A percentile compares a stretch with the other conserved stretches of the same genome.
These are phyloP conservation scores for Combretum micranthum DNA, from an alignment of 345 rosid species.

Conservation along the genomic window DNA sequence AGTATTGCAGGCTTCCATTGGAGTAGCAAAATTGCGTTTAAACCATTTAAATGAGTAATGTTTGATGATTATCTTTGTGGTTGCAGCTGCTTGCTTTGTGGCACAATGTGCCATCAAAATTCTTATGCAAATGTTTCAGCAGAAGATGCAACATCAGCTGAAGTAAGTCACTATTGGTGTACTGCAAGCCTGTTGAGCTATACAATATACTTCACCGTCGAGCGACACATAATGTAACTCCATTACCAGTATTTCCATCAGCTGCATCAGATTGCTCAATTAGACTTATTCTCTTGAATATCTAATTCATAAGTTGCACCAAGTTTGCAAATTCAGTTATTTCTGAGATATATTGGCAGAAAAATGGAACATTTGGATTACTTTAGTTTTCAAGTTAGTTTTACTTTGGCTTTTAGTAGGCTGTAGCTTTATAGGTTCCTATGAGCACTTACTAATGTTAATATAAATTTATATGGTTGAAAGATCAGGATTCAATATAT, in stretches of 20 bases:
- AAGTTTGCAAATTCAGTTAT: too few relatives aligned
- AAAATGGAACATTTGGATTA: too few relatives aligned
- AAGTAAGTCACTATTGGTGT: constrained; percentile 62
- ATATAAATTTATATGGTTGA: too few relatives aligned
- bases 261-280: constrained; percentile 5
- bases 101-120: constrained; percentile 64
- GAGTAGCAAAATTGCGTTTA: not conserved
- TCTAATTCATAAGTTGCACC: not conserved
- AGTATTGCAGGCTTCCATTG: not conserved
- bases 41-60: not conserved
- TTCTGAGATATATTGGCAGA: too few relatives aligned
- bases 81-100: constrained; percentile 8
- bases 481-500: too few relatives aligned
- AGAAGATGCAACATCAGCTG: constrained; percentile 60
- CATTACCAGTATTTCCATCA: constrained; percentile 5
- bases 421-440: too few relatives aligned
- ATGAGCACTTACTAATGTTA: too few relatives aligned
- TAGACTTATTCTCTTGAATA: not conserved
- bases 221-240: constrained; percentile 45
- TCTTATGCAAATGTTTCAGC: constrained; percentile 43
- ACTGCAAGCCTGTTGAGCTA: constrained; percentile 80
- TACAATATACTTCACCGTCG: constrained; percentile 68
- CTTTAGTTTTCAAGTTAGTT: too few relatives aligned
- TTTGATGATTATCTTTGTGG: constrained; percentile 5
- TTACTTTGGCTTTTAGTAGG: too few relatives aligned